Base-by-base conservation (phyloP, 805 yeast species). In the Myxozyma monticola region DNA sequence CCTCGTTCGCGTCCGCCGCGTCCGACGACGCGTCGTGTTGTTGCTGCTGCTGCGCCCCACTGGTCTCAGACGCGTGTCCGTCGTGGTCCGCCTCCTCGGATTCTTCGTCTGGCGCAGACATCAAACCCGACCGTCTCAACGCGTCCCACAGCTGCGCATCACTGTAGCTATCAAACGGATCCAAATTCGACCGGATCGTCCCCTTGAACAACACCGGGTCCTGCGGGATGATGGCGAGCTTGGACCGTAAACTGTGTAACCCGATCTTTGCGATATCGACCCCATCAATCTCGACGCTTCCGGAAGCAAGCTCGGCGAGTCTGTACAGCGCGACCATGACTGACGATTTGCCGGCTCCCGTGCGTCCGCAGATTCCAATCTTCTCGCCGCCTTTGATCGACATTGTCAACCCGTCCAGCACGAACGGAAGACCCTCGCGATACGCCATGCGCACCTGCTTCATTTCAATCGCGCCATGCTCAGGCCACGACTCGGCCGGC, bases 291-390 rank as follows among this genome's bases (percentile, higher is more conserved):
- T 60, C 49, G 42, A 88, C 79, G 12, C 59, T 51, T 10, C 86
- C 85, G 9, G 70, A 65, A 17, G 69, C 68, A 30, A 83, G 67
- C 62, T 87, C 95, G 38, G 76, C 71, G 30, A 86, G 69, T 57
- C 95, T 75, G 68, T 83, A 86, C 45, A 86, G 69, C 0, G 88
- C 85, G 30, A 80, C 74, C 81, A 84, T 81, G 46, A 87, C 80
- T 1, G 90, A 80, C 14, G 87, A 80, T 65, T 86, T 86, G 42
- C 96, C 96, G 3, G 95, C 95, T 61, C 96, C 96, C 0, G 96
- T 88, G 65, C 96, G 77, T 37, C 96, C 96, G 72, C 93, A 85
- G 48, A 88, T 82, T 42, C 95, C 96, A 59, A 88, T 77, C 62
- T 84, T 86, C 65, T 86, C 88, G 17, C 76, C 71, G 0, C 83